Evolutionary conservation across 2,329 filamentous ascomycete genomes (phyloP), one percentile per base, ranked within the genome.

Genomic region (Aspergillus sp.): DNA sequence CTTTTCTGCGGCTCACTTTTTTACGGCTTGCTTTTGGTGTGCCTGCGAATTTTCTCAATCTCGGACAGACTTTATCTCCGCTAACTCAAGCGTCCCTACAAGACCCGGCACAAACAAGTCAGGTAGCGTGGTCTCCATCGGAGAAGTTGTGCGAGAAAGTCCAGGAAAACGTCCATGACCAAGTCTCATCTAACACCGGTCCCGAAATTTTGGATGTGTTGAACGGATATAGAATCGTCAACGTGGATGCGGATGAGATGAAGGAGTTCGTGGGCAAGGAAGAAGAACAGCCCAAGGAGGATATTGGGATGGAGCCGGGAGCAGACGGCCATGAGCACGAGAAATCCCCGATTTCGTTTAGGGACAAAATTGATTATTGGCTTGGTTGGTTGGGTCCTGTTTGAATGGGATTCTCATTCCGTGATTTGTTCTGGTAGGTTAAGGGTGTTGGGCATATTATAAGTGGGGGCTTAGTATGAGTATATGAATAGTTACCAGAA

Each of bases 341-440:
- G 21, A 19, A 39, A n/a, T 19, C 41, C 45, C 15, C 23, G 7
- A 17, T 25, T 33, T 51, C 59, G 31, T 52, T 41, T 46, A 64
- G 70, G 31, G 71, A 73, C 47, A 66, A 52, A 6, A 53, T 74
- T 14, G 72, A 74, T 54, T 71, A 73, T 39, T 58, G 68, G 40
- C 63, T 73, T 39, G 72, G 72, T 19, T 74, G 72, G 72, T 62
- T 56, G 21, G 71, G 70, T 1, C 71, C 69, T 44, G 15, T 44
- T 27, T 39, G 35, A 14, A 9, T n/a, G 14, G 21, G 8, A 19
- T 27, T 21, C 6, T 50, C 7, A 25, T n/a, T 37, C 33, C 33
- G 33, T 37, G 33, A 37, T 15, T 37, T 37, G 14, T 15, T 37
- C 11, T 12, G 8, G 5, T 37, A 37, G 15, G 5, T 37, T n/a